Evolutionary conservation across 1,139 yeast genomes (phyloP).

Genomic region (Saccharomyces hybrid): DNA sequence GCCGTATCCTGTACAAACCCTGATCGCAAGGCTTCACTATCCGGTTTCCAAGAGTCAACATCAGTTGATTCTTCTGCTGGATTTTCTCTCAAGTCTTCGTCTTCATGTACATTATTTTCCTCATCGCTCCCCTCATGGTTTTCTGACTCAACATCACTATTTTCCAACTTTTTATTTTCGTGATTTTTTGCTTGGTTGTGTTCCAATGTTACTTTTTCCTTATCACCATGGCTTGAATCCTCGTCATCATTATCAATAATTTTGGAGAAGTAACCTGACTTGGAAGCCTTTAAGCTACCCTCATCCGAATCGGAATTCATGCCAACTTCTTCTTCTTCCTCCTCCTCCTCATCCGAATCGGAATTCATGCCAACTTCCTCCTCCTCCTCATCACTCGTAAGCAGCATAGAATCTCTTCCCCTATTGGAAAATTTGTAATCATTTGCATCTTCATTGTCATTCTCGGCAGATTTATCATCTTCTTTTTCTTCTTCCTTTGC

Average conservation of each 20-base stretch:
- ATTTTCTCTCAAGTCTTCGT: background rate
- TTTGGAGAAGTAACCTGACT: conserved; percentile 23
- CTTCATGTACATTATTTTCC: background rate
- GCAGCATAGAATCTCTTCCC: conserved; percentile 12
- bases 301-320: conserved; percentile 7
- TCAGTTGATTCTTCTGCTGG: background rate
- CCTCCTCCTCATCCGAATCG: conserved; percentile 5
- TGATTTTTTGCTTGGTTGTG: background rate
- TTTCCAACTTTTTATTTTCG: background rate
- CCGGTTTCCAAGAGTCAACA: conserved; percentile 24
- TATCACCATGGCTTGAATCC: background rate
- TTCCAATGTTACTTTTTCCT: background rate
- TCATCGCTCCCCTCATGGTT: background rate
- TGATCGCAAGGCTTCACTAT: conserved; percentile 26
- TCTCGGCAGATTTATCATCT: conserved; percentile 1
- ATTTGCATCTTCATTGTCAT: conserved; percentile 2
- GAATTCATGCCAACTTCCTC: conserved; percentile 1
- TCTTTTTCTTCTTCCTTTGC: background rate
- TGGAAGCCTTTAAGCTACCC: conserved; percentile 13
- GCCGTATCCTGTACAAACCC: conserved; percentile 26
- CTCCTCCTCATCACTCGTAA: conserved; percentile 1
- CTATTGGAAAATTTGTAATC: conserved; percentile 12
- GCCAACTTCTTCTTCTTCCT: background rate
- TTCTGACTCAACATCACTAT: background rate
- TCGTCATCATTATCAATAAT: conserved; percentile 15